phyloP scores from a whole-genome alignment of 176 grass and related monocot species.

The Musa troglodytarum region DNA sequence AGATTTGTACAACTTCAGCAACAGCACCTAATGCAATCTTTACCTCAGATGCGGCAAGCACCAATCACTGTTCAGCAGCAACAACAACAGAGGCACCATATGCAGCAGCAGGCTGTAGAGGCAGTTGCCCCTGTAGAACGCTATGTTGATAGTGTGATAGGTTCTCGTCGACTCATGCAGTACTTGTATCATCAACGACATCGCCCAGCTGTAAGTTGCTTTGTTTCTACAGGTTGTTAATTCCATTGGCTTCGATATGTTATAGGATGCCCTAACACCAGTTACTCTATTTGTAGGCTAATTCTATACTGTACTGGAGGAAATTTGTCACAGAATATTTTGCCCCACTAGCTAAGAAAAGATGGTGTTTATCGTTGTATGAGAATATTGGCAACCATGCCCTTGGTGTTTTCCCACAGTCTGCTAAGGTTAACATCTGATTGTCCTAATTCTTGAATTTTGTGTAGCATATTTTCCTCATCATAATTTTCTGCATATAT shows the following conservation, averaged over 20 bases:
- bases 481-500: background rate
- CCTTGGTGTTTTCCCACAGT: conserved; percentile 57
- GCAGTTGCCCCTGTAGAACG: conserved; percentile 37
- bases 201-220: conserved; percentile 46
- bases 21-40: conserved; percentile 46
- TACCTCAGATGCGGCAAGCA: conserved; percentile 49
- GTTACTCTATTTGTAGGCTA: conserved; percentile 37
- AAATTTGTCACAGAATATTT: conserved; percentile 94
- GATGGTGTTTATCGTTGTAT: conserved; percentile 90
- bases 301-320: conserved; percentile 85
- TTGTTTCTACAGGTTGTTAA: background rate
- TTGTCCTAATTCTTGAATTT: conserved; percentile 1
- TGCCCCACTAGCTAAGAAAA: conserved; percentile 73
- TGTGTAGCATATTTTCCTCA: background rate
- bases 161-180: conserved; percentile 78
- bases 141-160: conserved; percentile 50
- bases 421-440: conserved; percentile 39
- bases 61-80: conserved; percentile 41
- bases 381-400: conserved; percentile 64
- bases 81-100: conserved; percentile 47
- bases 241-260: background rate
- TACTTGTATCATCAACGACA: conserved; percentile 84
- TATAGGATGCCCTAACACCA: background rate
- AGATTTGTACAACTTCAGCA: conserved; percentile 37
- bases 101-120: conserved; percentile 45